A percentile compares a stretch with the other conserved stretches of the same genome.
phyloP scores from a whole-genome alignment of 208 protist species.

The Leishmania aethiopica region DNA sequence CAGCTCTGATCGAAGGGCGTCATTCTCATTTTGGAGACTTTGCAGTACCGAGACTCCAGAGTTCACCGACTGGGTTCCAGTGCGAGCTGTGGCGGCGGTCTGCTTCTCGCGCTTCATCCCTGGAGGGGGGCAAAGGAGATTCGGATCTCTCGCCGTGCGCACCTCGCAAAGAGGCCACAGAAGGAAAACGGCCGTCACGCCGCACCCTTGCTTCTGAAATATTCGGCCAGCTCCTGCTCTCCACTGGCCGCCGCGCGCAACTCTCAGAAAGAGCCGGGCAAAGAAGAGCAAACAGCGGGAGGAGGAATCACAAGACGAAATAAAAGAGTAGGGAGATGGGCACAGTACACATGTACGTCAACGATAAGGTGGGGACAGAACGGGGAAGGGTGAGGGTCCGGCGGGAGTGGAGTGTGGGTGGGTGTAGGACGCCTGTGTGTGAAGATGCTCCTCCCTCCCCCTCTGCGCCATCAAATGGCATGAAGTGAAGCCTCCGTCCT shows the following conservation, averaged over 20 bases:
- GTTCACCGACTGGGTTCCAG: neutral
- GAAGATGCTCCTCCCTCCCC: neutral
- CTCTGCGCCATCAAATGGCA: slow-evolving; percentile 2
- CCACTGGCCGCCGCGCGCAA: neutral
- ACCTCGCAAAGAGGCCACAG: neutral
- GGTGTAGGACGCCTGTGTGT: neutral
- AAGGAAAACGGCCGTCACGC: neutral
- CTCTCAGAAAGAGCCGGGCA: neutral
- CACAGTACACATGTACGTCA: neutral
- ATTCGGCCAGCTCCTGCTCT: neutral
- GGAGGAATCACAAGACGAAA: neutral
- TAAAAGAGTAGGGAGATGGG: neutral
- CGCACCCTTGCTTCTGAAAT: neutral
- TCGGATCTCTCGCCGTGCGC: neutral
- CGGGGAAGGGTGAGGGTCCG: neutral
- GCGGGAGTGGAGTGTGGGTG: neutral
- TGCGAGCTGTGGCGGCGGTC: neutral
- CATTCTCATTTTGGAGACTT: slow-evolving; percentile 62
- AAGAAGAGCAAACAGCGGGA: neutral
- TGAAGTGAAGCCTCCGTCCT: neutral
- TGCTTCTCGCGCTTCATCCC: slow-evolving; percentile 12
- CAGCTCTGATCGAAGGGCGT: slow-evolving; percentile 56
- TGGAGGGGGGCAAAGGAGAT: neutral
- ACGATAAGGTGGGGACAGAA: neutral
- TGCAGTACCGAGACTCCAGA: slow-evolving; percentile 25